phyloP scores from a whole-genome alignment of 768 basidiomycete genomes.

The Russula emetica region DNA sequence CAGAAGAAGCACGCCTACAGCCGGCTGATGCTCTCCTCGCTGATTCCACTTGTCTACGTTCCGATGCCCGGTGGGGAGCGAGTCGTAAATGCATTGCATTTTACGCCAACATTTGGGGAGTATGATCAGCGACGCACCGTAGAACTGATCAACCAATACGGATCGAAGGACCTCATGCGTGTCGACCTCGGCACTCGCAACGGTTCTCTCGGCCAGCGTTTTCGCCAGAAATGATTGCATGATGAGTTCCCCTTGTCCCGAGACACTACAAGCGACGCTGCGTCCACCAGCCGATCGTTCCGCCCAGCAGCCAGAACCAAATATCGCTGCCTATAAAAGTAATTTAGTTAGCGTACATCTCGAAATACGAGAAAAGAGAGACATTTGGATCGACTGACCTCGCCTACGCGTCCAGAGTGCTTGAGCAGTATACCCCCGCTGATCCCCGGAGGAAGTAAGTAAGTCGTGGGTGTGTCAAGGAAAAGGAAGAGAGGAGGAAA shows the following conservation, averaged over 20 bases:
- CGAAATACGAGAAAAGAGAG: not conserved
- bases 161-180: constrained; percentile 50
- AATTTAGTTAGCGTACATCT: not conserved
- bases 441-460: not conserved
- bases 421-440: constrained; percentile 83
- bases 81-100: not conserved
- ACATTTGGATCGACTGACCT: constrained; percentile 41
- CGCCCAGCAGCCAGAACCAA: constrained; percentile 77
- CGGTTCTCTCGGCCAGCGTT: constrained; percentile 44
- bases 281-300: constrained; percentile 34
- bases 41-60: constrained; percentile 36
- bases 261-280: constrained; percentile 62
- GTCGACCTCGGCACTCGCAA: constrained; percentile 43
- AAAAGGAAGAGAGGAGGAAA: not conserved
- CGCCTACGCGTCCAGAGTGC: constrained; percentile 66
- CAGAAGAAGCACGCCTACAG: constrained; percentile 61
- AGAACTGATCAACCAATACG: constrained; percentile 47
- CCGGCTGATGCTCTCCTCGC: constrained; percentile 44
- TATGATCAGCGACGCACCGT: constrained; percentile 39
- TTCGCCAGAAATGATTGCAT: constrained; percentile 53
- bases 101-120: not conserved
- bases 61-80: not conserved
- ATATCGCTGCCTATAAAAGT: constrained; percentile 54
- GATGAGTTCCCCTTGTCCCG: constrained; percentile 73
- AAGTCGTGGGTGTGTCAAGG: not conserved